Evolutionary conservation across 2,329 filamentous ascomycete genomes (phyloP), one percentile per base, ranked within the genome.

Genomic region (Curvularia eragrostidis): DNA sequence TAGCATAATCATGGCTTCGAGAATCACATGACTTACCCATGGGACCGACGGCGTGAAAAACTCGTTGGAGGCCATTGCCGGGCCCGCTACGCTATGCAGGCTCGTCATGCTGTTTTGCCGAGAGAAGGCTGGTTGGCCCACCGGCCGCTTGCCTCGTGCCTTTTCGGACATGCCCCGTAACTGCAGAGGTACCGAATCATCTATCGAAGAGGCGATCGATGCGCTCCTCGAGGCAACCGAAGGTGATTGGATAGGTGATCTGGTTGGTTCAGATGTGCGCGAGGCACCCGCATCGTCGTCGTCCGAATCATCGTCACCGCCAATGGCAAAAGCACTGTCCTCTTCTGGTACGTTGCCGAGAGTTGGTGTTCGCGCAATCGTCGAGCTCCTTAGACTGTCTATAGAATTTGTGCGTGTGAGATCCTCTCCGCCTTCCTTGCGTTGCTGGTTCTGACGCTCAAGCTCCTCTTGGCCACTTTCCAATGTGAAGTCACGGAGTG

Each of bases 91-190:
- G 66, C 87, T 87, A 56, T 83, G 86, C 34, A 97, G 82, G 69
- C 92, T 97, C 1, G 91, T 91, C 26, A 89, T 91, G 75, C 93
- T 96, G 72, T 95, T 97, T 71, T 97, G 93, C 18, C 94, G 84
- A 0, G 93, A 97, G 74, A 97, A 97, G 1, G 86, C 86, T n/a
- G 86, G 85, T 48, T 89, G 83, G 1, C 91, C 90, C 12, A 91
- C 92, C 26, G 94, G 95, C 87, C 96, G 92, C 77, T 99, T 99
- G 7, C 95, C 95, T 48, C 95, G 84, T 15, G 95, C 95, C 76
- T 98, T 99, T 77, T 98, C 95, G 19, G 94, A 97, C 91, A 98
- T 97, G 53, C 93, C 93, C 56, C 91, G 86, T 28, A 96, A 76
- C 73, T 97, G 93, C 19, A 88, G 83, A 13, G 92, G 93, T 9